A percentile compares a stretch with the other conserved stretches of the same genome.
These are phyloP conservation scores for Microcos paniculata DNA, from an alignment of 345 rosid species.

Conservation along the genomic window DNA sequence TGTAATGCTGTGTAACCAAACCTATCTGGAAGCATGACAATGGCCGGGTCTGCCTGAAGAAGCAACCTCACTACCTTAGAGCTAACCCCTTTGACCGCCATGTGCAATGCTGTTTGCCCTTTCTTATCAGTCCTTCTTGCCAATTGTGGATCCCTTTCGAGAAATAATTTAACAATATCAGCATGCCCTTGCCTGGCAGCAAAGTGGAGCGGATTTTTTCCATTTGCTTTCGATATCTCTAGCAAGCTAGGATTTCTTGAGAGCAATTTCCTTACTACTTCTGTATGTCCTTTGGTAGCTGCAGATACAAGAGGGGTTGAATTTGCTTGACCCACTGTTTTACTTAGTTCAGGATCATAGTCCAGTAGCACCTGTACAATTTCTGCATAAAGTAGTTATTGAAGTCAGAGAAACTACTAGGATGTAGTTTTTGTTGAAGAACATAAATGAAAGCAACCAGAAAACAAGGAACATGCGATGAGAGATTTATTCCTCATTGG, in stretches of 20 bases:
- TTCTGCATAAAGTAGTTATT: constrained; percentile 47
- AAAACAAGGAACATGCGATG: not conserved
- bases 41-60: constrained; percentile 69
- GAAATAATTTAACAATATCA: constrained; percentile 70
- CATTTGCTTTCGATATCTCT: constrained; percentile 65
- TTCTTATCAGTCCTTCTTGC: constrained; percentile 89
- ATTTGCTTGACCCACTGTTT: constrained; percentile 75
- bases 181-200: constrained; percentile 91
- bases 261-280: constrained; percentile 63
- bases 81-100: constrained; percentile 94
- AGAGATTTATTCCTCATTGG: not conserved
- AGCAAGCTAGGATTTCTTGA: constrained; percentile 58
- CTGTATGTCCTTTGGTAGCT: constrained; percentile 70
- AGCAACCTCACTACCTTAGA: constrained; percentile 64
- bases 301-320: constrained; percentile 87
- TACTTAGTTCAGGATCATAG: constrained; percentile 59
- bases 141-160: constrained; percentile 64
- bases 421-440: constrained; percentile 1
- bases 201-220: constrained; percentile 88
- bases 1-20: constrained; percentile 81
- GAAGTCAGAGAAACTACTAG: not conserved
- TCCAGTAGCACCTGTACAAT: constrained; percentile 73
- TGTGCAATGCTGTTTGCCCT: constrained; percentile 91
- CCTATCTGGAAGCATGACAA: constrained; percentile 83
- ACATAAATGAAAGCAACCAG: constrained; percentile 10